These are phyloP conservation scores for Beauveria sp. DNA, from an alignment of 2,329 filamentous ascomycete genomes.

Conservation along the genomic window DNA sequence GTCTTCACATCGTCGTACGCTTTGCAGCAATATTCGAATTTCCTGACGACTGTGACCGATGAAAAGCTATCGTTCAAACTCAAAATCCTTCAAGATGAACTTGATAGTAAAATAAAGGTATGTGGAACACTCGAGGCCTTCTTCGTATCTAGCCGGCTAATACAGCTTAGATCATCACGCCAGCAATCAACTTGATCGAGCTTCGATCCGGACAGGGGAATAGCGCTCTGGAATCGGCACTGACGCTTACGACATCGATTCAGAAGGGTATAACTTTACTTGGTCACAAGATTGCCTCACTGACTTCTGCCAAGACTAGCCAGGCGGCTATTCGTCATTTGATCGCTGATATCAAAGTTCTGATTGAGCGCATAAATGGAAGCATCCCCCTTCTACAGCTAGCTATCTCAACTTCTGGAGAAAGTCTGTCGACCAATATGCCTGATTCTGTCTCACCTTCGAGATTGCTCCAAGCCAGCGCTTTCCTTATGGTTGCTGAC, in stretches of 20 bases:
- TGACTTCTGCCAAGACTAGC: constrained; percentile 55
- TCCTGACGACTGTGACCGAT: constrained; percentile 72
- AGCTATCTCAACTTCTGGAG: constrained; percentile 88
- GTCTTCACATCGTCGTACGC: constrained; percentile 79
- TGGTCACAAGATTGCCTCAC: constrained; percentile 64
- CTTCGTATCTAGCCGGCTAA: constrained; percentile 1
- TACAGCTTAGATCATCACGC: constrained; percentile 65
- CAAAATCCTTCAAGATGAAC: constrained; percentile 58
- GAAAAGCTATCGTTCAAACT: constrained; percentile 62
- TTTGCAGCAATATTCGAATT: constrained; percentile 69
- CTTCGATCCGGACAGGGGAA: constrained; percentile 62
- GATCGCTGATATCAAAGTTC: constrained; percentile 62
- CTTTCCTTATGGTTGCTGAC: constrained; percentile 80
- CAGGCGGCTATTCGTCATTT: constrained; percentile 22
- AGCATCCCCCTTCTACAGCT: constrained; percentile 87
- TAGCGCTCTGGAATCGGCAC: constrained; percentile 68
- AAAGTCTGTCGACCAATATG: constrained; percentile 72
- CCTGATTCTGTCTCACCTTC: constrained; percentile 84
- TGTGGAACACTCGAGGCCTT: constrained; percentile 5
- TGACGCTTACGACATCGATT: constrained; percentile 73
- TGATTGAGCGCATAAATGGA: constrained; percentile 77
- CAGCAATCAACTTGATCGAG: constrained; percentile 86
- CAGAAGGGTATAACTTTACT: constrained; percentile 76
- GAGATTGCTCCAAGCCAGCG: constrained; percentile 83
- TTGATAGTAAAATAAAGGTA: constrained; percentile 81